A percentile compares a stretch with the other conserved stretches of the same genome.
Evolutionary conservation across 2,329 filamentous ascomycete species (phyloP).

Genomic region (Penicillium sp.): DNA sequence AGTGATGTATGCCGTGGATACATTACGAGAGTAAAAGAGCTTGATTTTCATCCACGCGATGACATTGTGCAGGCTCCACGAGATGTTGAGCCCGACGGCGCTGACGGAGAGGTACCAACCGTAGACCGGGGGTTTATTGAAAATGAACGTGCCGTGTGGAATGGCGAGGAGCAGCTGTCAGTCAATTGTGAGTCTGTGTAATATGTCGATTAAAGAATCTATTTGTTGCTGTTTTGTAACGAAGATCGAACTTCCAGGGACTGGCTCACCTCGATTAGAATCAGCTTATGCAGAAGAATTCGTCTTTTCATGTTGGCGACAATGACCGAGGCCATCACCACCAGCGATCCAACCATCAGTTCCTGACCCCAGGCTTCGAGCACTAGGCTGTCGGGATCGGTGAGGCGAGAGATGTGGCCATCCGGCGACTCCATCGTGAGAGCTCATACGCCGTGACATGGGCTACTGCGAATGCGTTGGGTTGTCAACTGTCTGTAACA

Average conservation of each 20-base stretch:
- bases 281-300: constrained; percentile 56
- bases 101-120: constrained; percentile 68
- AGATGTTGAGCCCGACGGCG: constrained; percentile 65
- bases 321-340: constrained; percentile 56
- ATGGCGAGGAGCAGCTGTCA: constrained; percentile 58
- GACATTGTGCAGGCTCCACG: constrained; percentile 68
- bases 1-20: constrained; percentile 61
- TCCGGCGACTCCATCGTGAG: not conserved
- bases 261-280: constrained; percentile 53
- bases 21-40: constrained; percentile 59
- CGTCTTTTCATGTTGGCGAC: constrained; percentile 56
- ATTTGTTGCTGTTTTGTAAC: too few species aligned
- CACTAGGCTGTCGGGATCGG: constrained; percentile 41
- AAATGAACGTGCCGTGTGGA: constrained; percentile 64
- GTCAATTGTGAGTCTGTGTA: too few species aligned
- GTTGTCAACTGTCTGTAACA: too few species aligned
- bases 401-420: constrained; percentile 27
- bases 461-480: too few species aligned
- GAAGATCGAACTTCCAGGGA: not conserved
- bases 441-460: too few species aligned
- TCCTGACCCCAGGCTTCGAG: constrained; percentile 56
- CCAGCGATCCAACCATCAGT: constrained; percentile 54
- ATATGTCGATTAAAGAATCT: too few species aligned
- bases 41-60: constrained; percentile 71
- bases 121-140: constrained; percentile 59